Evolutionary conservation across 2,329 filamentous ascomycete species (phyloP).

Genomic region (Cryphonectria nitschkei): DNA sequence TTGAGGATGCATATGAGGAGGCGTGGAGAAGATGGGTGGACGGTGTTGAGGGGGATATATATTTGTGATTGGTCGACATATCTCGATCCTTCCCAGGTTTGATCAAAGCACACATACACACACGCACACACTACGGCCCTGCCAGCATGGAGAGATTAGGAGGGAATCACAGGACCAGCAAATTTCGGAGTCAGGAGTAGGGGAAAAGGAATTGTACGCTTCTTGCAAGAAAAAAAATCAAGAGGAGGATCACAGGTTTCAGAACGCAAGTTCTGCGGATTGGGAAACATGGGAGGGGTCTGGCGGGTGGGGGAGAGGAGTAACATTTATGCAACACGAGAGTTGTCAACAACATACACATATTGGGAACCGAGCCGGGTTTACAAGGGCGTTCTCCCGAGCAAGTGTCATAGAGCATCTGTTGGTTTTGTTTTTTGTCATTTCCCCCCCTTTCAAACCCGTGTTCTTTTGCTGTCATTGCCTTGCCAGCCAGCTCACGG

Average conservation of each 20-base stretch:
- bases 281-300: not conserved
- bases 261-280: constrained; percentile 24
- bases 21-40: constrained; percentile 88
- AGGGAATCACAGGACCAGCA: not conserved
- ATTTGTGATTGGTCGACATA: constrained; percentile 54
- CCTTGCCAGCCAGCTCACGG: not conserved
- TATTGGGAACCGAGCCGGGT: not conserved
- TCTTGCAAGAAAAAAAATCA: not conserved
- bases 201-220: not conserved
- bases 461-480: constrained; percentile 17
- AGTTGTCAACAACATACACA: constrained; percentile 3
- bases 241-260: constrained; percentile 13
- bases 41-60: constrained; percentile 91
- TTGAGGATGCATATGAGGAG: constrained; percentile 85
- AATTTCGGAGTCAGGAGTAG: constrained; percentile 6
- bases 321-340: not conserved
- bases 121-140: not conserved
- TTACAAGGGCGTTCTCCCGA: not conserved
- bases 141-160: not conserved
- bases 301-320: not conserved
- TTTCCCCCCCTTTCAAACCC: not conserved
- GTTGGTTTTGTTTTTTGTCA: not conserved
- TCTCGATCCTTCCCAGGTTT: not conserved
- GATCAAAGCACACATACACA: not conserved
- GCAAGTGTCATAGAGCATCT: constrained; percentile 6